Evolutionary conservation across 2,329 filamentous ascomycete species (phyloP), one percentile per base, ranked within the genome.

Genomic region (Chaetomium strumarium): DNA sequence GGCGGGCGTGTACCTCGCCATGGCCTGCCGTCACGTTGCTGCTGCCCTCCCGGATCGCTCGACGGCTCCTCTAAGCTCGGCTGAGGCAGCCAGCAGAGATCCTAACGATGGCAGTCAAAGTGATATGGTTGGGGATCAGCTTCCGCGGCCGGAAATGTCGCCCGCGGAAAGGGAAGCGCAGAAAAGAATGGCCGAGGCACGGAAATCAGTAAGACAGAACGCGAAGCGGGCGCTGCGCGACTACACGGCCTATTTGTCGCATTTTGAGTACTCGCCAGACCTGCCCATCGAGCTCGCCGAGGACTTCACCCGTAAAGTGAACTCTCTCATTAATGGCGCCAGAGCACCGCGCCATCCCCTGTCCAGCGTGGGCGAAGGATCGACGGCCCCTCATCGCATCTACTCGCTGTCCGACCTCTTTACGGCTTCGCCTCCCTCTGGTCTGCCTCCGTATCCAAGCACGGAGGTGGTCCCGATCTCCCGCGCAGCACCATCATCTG

Each of bases 191-290:
- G 67, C 81, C 20, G 81, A 86, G 57, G 78, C 79, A 41, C 78
- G 85, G 41, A 90, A 86, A 66, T 70, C 78, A 24, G 84, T 92
- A 59, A 87, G 88, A 61, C 76, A 77, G 1, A 84, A 86, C 67
- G 88, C 88, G 3, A 91, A 88, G 67, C 79, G 84, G 51, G 88
- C 88, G 1, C 70, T 93, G 19, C 79, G 84, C 54, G 88, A 93
- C 68, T 90, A 87, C 64, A 73, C 84, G 61, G 74, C 79, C 19
- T 93, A 88, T 64, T 72, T 95, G 37, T 81, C 82, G 1, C 75
- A 83, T 54, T 84, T 93, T 57, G 86, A 93, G 62, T 93, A 93
- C 68, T 87, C 88, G 0, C 86, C 88, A 0, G 80, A 86, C 45
- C 68, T 88, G 39, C 79, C 85, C 8, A 68, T 79, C 41, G 77